phyloP scores from a whole-genome alignment of 2,329 filamentous ascomycete species.

The Ceratocystis eucalypticola region DNA sequence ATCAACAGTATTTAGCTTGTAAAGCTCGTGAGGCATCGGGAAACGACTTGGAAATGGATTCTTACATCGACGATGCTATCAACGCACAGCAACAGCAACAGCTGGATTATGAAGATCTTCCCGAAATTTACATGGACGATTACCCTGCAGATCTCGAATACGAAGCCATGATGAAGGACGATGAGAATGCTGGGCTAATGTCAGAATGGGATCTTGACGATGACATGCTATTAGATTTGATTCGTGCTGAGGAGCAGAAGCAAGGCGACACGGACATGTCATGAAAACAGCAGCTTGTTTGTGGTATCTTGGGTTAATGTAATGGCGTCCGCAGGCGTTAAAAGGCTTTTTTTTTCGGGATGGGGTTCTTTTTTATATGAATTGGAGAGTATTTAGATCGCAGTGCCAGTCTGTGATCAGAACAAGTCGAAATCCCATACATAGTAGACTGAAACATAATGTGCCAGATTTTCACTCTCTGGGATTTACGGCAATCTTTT shows the following conservation, averaged over 20 bases:
- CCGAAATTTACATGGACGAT: conserved; percentile 15
- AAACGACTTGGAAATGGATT: conserved; percentile 14
- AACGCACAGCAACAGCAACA: conserved; percentile 6
- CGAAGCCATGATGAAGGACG: conserved; percentile 10
- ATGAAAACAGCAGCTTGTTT: background rate
- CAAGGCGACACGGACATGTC: conserved; percentile 21
- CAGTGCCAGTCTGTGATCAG: background rate
- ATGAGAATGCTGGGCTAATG: conserved; percentile 8
- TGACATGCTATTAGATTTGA: conserved; percentile 36
- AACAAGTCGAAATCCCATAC: background rate
- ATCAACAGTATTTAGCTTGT: conserved; percentile 18
- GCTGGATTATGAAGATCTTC: conserved; percentile 7
- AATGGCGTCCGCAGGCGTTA: background rate
- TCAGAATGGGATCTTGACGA: conserved; percentile 19
- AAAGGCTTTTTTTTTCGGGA: background rate
- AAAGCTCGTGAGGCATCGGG: conserved; percentile 17
- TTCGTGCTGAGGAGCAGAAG: conserved; percentile 32
- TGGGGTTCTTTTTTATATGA: background rate
- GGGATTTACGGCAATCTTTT: background rate
- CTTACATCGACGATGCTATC: conserved; percentile 17
- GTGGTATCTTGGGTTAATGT: background rate
- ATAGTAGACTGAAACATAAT: background rate
- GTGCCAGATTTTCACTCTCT: background rate
- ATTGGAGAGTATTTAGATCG: background rate
- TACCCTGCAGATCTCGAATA: conserved; percentile 13